phyloP scores from a whole-genome alignment of 2,329 filamentous ascomycete genomes.

The Paecilomyces niveus region DNA sequence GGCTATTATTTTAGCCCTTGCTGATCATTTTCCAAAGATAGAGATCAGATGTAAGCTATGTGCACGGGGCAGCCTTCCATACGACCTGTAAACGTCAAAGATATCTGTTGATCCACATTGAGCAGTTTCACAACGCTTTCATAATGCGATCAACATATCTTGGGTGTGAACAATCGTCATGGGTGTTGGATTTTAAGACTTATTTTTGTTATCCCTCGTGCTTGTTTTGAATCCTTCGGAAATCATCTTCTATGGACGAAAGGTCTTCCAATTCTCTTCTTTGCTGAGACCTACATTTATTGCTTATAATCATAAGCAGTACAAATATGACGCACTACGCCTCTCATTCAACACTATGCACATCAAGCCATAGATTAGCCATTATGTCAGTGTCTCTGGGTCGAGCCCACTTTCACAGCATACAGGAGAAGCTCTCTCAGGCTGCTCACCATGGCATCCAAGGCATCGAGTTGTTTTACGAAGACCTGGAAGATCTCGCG shows the following conservation, averaged over 20 bases:
- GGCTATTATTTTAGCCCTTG: neutral
- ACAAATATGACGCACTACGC: neutral
- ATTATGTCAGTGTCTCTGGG: conserved; percentile 69
- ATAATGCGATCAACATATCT: neutral
- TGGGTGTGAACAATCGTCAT: neutral
- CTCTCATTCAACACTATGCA: neutral
- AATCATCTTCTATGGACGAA: neutral
- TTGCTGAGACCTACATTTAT: neutral
- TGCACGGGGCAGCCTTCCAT: neutral
- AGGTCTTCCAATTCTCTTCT: neutral
- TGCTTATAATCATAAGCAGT: neutral
- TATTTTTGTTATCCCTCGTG: neutral
- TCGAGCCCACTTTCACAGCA: conserved; percentile 58
- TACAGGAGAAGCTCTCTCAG: conserved; percentile 58
- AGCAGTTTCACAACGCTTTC: neutral
- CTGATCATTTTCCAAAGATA: neutral
- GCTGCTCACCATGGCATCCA: conserved; percentile 56
- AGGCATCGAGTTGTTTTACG: conserved; percentile 68
- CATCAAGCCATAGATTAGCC: conserved; percentile 36
- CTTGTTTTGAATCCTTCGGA: neutral
- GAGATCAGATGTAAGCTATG: neutral
- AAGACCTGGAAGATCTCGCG: conserved; percentile 61
- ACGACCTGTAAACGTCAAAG: neutral
- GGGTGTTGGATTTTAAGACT: neutral
- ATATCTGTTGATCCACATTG: neutral